Evolutionary conservation across 2,329 filamentous ascomycete genomes (phyloP).

Genomic region (Fusarium beomiforme): DNA sequence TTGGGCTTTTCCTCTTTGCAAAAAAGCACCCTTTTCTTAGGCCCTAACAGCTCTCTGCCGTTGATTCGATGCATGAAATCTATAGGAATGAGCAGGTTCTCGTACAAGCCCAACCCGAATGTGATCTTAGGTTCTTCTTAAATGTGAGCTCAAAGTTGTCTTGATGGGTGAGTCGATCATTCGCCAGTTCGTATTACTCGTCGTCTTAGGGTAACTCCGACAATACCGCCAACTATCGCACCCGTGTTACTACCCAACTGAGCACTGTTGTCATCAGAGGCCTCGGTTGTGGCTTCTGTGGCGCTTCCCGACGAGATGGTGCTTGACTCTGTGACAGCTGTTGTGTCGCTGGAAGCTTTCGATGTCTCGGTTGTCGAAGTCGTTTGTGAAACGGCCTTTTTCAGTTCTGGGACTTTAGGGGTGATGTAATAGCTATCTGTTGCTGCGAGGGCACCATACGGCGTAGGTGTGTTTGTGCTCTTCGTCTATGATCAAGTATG

Average conservation of each 20-base stretch:
- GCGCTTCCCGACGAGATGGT: background rate
- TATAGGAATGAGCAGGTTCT: background rate
- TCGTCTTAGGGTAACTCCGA: slow-evolving; percentile 31
- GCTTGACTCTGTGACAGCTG: background rate
- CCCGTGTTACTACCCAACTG: slow-evolving; percentile 38
- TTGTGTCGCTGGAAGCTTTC: background rate
- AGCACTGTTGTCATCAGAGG: background rate
- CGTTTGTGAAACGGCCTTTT: slow-evolving; percentile 1
- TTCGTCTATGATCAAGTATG: slow-evolving; percentile 45
- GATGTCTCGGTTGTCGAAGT: slow-evolving; percentile 8
- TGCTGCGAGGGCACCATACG: slow-evolving; percentile 43
- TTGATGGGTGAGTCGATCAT: background rate
- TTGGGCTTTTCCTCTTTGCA: no score
- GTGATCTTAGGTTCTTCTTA: background rate
- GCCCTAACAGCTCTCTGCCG: background rate
- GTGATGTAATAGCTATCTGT: slow-evolving; percentile 40
- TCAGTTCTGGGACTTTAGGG: slow-evolving; percentile 10
- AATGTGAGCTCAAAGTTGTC: background rate
- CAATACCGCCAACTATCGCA: slow-evolving; percentile 48
- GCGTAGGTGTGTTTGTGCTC: slow-evolving; percentile 50
- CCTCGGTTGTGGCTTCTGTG: background rate
- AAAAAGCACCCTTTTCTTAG: no score
- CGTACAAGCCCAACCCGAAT: background rate
- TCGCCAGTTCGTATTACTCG: background rate
- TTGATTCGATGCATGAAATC: background rate